Base-by-base conservation (phyloP, 371 early-diverging fungal species). In the Mortierella sp. region DNA sequence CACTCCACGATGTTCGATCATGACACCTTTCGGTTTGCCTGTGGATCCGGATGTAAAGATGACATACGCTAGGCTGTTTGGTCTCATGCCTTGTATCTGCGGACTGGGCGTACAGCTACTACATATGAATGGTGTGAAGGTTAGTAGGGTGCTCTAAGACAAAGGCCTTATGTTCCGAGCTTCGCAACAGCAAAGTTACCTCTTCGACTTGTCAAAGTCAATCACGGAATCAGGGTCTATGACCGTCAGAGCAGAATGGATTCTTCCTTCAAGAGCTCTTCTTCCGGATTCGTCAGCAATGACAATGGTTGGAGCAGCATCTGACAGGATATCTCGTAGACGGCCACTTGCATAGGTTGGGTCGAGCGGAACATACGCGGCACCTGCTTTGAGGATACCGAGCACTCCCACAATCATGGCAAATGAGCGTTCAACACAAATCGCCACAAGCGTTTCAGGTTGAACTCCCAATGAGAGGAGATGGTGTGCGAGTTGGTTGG, bases 11-110 rank as follows among this genome's bases (percentile, higher is more conserved):
- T 56, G 57, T 16, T 42, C n/a, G 10, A 45, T 28, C 43, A 56
- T 45, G 46, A 56, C 57, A 56, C 57, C 57, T 31, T 56, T 56
- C 26, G 57, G 57, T 24, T 30, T 42, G 6, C 57, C 57, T 5
- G 57, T 56, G 18, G 57, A 56, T 18, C 57, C 57, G 28, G 57
- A 56, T 8, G 57, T 56, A 46, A 45, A 56, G 45, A 56, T 46
- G 26, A 56, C 31, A 31, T 56, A 56, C 28, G 57, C 57, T 1
- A 30, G 12, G 38, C 45, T 42, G 28, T n/a, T n/a, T n/a, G n/a
- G n/a, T n/a, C n/a, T n/a, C n/a, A n/a, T n/a, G n/a, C n/a, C n/a
- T n/a, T n/a, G n/a, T n/a, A n/a, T n/a, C n/a, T n/a, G n/a, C n/a
- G 24, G 16, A 24, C 57, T 56, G 46, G 45, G 21, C n/a, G n/a